phyloP scores from a whole-genome alignment of 192 early-diverging fungal species.

The Coemansia sp. region DNA sequence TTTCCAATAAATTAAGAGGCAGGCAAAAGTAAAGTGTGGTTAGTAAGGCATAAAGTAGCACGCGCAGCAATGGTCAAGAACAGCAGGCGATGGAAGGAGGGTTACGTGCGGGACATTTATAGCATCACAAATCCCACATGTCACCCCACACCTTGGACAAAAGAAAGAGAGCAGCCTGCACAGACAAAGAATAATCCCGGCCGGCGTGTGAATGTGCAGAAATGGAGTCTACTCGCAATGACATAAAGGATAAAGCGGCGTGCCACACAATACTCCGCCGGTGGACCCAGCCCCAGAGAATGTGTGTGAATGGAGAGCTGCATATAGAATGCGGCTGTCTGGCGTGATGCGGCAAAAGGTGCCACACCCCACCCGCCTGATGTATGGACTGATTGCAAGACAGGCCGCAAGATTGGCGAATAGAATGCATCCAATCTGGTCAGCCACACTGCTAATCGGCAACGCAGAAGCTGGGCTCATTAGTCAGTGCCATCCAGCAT shows the following conservation, averaged over 20 bases:
- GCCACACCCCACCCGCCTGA: not conserved
- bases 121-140: not conserved
- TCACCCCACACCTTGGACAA: not conserved
- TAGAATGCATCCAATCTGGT: slow-evolving; percentile 1
- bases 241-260: not conserved
- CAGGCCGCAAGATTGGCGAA: not conserved
- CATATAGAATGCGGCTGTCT: not conserved
- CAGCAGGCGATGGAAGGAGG: not conserved
- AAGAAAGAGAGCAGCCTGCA: not conserved
- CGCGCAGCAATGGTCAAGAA: not conserved
- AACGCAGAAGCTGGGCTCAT: not conserved
- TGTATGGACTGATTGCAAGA: not conserved
- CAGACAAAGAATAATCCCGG: not conserved
- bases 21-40: too few relatives aligned
- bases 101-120: not conserved
- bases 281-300: not conserved
- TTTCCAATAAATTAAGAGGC: too few relatives aligned
- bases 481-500: slow-evolving; percentile 10
- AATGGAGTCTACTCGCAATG: not conserved
- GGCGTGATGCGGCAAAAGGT: not conserved
- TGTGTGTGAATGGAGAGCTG: not conserved
- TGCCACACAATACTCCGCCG: too few relatives aligned
- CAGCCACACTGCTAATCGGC: slow-evolving; percentile 3
- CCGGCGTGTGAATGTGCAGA: not conserved
- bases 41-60: not conserved